Evolutionary conservation across 345 rosid species (phyloP).

Genomic region (Gossypium raimondii): DNA sequence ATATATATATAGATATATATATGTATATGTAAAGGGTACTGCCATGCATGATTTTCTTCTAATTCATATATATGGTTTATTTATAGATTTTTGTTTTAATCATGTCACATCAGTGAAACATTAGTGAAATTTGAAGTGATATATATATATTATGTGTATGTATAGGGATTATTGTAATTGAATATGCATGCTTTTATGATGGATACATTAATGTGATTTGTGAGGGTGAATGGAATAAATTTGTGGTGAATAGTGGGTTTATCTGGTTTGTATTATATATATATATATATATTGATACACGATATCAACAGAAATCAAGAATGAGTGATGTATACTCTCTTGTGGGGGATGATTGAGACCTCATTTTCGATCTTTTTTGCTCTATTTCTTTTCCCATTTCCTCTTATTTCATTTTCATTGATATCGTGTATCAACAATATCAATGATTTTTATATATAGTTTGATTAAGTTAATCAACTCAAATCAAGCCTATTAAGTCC

Average conservation of each 20-base stretch:
- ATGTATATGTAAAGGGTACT: background rate
- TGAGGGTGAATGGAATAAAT: background rate
- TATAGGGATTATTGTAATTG: background rate
- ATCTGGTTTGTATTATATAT: background rate
- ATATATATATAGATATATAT: background rate
- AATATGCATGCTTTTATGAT: background rate
- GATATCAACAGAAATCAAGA: too few species aligned
- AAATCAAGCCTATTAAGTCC: too few species aligned
- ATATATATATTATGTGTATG: background rate
- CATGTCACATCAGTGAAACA: background rate
- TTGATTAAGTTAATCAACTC: too few species aligned
- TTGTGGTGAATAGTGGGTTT: background rate
- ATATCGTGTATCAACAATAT: too few species aligned
- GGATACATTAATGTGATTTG: background rate
- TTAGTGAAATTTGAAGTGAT: background rate
- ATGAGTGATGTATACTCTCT: too few species aligned
- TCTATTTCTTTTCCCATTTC: too few species aligned
- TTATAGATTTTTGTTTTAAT: background rate
- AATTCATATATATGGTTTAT: background rate
- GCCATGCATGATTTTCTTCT: slow-evolving; percentile 1
- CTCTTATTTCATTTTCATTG: too few species aligned
- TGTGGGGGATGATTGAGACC: fast-evolving
- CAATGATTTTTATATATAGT: background rate
- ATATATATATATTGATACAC: too few species aligned
- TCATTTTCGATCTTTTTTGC: too few species aligned